Conservation (phyloP, 805 yeast genomes). For the Zygoascus tannicola region DNA sequence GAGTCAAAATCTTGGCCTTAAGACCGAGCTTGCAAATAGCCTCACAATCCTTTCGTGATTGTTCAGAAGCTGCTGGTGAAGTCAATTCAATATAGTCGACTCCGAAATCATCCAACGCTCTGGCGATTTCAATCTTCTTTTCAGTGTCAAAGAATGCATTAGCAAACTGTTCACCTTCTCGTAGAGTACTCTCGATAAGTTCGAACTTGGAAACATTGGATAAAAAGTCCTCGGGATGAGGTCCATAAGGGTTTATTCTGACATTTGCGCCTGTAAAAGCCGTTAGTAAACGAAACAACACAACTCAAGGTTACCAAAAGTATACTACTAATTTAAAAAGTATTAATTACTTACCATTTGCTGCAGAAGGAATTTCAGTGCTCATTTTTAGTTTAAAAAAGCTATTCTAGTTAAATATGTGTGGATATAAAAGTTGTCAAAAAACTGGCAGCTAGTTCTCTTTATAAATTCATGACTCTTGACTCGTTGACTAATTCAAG, state of each 20-base stretch:
- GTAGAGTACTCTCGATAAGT: constrained; percentile 86
- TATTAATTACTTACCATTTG: not conserved
- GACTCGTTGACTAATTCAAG: not conserved
- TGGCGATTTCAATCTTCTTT: constrained; percentile 93
- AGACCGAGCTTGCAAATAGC: constrained; percentile 96
- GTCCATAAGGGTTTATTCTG: constrained; percentile 75
- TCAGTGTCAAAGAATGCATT: constrained; percentile 92
- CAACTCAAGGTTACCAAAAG: no score
- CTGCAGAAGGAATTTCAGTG: not conserved
- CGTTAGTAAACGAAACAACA: no score
- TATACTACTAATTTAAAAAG: no score
- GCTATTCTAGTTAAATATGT: no score
- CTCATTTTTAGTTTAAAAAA: not conserved
- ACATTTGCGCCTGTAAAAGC: constrained; percentile 8
- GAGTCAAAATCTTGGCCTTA: constrained; percentile 91
- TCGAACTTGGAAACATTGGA: constrained; percentile 86
- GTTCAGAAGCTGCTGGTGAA: constrained; percentile 96
- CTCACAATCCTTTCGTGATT: constrained; percentile 87
- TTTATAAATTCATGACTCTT: not conserved
- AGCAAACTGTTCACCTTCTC: constrained; percentile 99
- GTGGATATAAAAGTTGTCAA: no score
- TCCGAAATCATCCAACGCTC: constrained; percentile 94
- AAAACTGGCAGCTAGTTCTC: no score
- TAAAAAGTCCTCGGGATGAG: constrained; percentile 85
- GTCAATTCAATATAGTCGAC: constrained; percentile 97